These are phyloP conservation scores for Annulohypoxylon maeteangense DNA, from an alignment of 495 filamentous ascomycete species.

Conservation along the genomic window DNA sequence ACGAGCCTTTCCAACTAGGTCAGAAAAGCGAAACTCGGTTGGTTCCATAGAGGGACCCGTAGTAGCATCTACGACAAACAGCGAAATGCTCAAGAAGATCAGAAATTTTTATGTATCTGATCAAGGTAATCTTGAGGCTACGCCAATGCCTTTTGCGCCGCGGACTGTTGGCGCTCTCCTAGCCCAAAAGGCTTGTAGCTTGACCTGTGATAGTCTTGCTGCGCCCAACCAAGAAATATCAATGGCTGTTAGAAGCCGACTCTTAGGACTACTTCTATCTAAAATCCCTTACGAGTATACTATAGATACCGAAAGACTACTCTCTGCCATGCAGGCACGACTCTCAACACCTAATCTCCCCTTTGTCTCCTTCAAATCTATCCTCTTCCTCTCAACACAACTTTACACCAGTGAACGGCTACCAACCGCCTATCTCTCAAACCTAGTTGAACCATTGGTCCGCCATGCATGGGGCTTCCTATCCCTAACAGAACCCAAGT, in stretches of 20 bases:
- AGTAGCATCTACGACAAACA: constrained; percentile 50
- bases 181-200: constrained; percentile 66
- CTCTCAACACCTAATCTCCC: constrained; percentile 51
- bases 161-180: constrained; percentile 69
- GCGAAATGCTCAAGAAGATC: constrained; percentile 69
- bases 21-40: constrained; percentile 42
- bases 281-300: constrained; percentile 63
- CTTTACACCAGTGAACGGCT: constrained; percentile 69
- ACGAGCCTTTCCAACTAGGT: constrained; percentile 67
- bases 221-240: constrained; percentile 49
- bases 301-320: constrained; percentile 64
- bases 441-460: constrained; percentile 74
- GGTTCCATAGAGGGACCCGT: constrained; percentile 45
- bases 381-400: constrained; percentile 69
- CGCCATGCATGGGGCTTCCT: constrained; percentile 80
- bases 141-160: constrained; percentile 65
- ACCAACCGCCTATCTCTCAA: constrained; percentile 66
- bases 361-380: constrained; percentile 67
- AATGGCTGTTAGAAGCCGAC: constrained; percentile 57
- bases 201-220: constrained; percentile 60
- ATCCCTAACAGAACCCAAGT: constrained; percentile 82
- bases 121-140: constrained; percentile 64
- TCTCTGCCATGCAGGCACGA: constrained; percentile 64
- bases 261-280: constrained; percentile 69
- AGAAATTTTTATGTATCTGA: constrained; percentile 71